Percentiles rank a stretch among this genome's conserved stretches.
phyloP scores from a whole-genome alignment of 164 flowering plant species.

The Vitis amurensis region DNA sequence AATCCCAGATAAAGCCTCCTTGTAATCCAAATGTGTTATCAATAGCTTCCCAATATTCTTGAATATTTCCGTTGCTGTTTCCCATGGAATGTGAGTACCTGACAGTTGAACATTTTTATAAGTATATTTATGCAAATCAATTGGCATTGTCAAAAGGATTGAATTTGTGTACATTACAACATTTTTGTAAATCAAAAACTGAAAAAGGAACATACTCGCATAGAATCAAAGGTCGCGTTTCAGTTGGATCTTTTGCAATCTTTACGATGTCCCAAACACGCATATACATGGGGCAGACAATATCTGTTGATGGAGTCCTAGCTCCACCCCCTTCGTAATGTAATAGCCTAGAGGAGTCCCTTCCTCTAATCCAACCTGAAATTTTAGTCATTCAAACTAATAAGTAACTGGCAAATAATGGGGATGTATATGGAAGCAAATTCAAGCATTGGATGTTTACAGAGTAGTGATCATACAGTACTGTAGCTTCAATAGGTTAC shows the following conservation, averaged over 20 bases:
- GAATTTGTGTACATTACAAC: not conserved
- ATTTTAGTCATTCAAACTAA: not conserved
- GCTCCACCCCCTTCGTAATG: conserved; percentile 99
- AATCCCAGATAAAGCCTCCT: conserved; percentile 99
- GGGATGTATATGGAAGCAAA: not conserved
- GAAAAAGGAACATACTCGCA: conserved; percentile 77
- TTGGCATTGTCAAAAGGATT: not conserved
- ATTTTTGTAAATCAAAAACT: not conserved
- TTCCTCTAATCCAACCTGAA: conserved; percentile 86
- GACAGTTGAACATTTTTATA: conserved; percentile 11
- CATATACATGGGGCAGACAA: conserved; percentile 98
- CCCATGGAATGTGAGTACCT: conserved; percentile 99
- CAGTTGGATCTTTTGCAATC: conserved; percentile 85
- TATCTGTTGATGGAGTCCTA: conserved; percentile 89
- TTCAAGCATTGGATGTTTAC: not conserved
- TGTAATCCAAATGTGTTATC: conserved; percentile 90
- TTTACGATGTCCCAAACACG: conserved; percentile 90
- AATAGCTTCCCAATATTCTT: conserved; percentile 92
- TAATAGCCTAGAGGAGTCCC: conserved; percentile 76
- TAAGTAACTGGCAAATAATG: not conserved
- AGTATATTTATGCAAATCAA: conserved; percentile 1
- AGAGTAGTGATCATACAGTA: not conserved
- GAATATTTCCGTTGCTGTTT: conserved; percentile 86
- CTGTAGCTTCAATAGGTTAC: too few species aligned
- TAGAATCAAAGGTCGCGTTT: conserved; percentile 85